A percentile compares a stretch with the other conserved stretches of the same genome.
Evolutionary conservation across 345 rosid species (phyloP).

Genomic region (Zanthoxylum bungeanum): DNA sequence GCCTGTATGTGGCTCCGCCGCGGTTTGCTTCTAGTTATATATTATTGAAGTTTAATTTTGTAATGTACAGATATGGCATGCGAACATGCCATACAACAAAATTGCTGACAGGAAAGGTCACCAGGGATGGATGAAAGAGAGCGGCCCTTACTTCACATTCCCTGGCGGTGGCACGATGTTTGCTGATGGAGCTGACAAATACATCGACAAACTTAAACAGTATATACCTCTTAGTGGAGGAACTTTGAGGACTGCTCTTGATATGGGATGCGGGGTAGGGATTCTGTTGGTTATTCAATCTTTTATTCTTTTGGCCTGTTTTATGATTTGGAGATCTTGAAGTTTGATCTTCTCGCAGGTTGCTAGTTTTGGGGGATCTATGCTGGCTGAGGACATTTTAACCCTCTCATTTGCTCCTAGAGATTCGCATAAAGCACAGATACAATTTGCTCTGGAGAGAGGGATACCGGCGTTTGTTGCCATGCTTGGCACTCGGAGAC

Average conservation of each 20-base stretch:
- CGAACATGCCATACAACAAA: slow-evolving; percentile 95
- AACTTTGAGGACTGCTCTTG: slow-evolving; percentile 88
- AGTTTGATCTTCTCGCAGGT: slow-evolving; percentile 46
- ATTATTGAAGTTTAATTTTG: too few species aligned
- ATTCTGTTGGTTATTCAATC: not conserved
- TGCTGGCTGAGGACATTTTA: slow-evolving; percentile 67
- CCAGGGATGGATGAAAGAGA: slow-evolving; percentile 98
- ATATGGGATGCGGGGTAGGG: slow-evolving; percentile 98
- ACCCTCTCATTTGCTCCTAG: slow-evolving; percentile 92
- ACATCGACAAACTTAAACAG: slow-evolving; percentile 82
- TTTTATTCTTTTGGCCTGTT: not conserved
- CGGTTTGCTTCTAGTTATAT: too few species aligned
- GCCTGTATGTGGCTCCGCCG: too few species aligned
- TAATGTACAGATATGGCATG: slow-evolving; percentile 83
- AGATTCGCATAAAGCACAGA: slow-evolving; percentile 96
- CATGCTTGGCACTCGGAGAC: slow-evolving; percentile 98
- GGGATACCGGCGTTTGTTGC: slow-evolving; percentile 98
- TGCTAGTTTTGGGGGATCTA: slow-evolving; percentile 94
- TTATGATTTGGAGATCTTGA: not conserved
- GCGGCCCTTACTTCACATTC: slow-evolving; percentile 74
- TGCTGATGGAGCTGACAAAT: slow-evolving; percentile 85
- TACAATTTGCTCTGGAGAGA: slow-evolving; percentile 95
- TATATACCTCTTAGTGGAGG: slow-evolving; percentile 74
- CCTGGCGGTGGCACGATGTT: slow-evolving; percentile 99
- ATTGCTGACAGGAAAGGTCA: slow-evolving; percentile 98